Evolutionary conservation across 2,329 filamentous ascomycete species (phyloP), one percentile per base, ranked within the genome.

Genomic region (Purpureocillium takamizusanense): DNA sequence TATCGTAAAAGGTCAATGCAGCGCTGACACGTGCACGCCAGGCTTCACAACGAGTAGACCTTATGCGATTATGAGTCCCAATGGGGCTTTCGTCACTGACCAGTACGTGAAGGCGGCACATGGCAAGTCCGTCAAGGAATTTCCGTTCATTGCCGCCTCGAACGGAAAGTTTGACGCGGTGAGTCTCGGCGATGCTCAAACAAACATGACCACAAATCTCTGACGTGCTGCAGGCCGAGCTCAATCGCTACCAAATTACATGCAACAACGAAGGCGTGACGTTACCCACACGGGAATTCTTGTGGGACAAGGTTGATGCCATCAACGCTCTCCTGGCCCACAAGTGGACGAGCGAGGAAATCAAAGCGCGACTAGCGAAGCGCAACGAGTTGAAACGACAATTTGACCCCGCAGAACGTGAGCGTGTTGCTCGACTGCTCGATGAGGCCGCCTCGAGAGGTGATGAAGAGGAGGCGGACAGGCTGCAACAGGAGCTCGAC

Each of bases 61-160:
- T 1, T 98, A 97, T 60, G 83, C 86, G 2, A 79, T 97, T 54
- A 78, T 82, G 46, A 82, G 76, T 3, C 83, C 84, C 42, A 85
- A 86, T 29, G 83, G 87, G 45, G 70, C 71, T 4, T 84, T 95
- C 51, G 76, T 85, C 25, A 94, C 88, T 0, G 87, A 94, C 44
- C 83, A 89, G 57, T 95, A 97, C 55, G 78, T 86, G 25, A 68
- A 81, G 38, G 80, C 86, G 31, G 80, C 86, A 7, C 84, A 94
- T 55, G 92, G 92, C 33, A 88, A 89, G 51, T 74, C 84, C 0
- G 76, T 87, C 54, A 83, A 83, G 56, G 80, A 89, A 28, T 95
- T 88, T 64, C 88, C 89, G 4, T 95, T 97, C 60, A 82, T 92
- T 44, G 82, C 83, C 45, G 89, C 90, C 55, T 97, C 92, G 0